Base-by-base conservation (phyloP, 768 basidiomycete species). In the Suillus tomentosus region DNA sequence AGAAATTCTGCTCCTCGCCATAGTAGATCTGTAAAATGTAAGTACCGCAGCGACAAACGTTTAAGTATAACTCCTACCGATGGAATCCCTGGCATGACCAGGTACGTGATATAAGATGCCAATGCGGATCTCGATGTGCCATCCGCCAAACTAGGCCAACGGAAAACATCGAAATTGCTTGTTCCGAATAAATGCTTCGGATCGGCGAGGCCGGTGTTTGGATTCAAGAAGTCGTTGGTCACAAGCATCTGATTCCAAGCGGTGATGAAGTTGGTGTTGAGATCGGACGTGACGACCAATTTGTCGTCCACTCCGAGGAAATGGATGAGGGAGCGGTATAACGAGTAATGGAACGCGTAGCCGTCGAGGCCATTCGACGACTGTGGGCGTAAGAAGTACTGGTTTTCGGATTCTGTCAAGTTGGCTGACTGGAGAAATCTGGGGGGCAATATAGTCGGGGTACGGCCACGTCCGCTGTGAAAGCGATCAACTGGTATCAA, bases 301-400 rank as follows among this genome's bases (percentile, higher is more conserved):
- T 96, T 96, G 70, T 95, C 95, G 72, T 96, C 95, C 94, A 96
- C 95, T 61, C 95, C 95, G 56, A 96, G 83, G 80, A 95, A 94
- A 58, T 95, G 91, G 37, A 88, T 80, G 61, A 96, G 78, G 3
- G 91, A 80, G 64, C 95, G 95, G 73, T 97, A 96, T 62, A 90
- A 89, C 51, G 95, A 96, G 75, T 96, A 97, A 75, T 97, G 95
- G 81, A 96, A 96, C 0, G 95, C 95, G 54, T 88, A 87, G 45
- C 81, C 80, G 70, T 97, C 95, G 57, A 97, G 80, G 27, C 78
- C 89, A 64, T 85, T 86, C 24, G 82, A 71, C 7, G 80, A 79
- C 17, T 82, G 79, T 10, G 87, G 81, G 27, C 95, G 90, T 53
- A 96, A 79, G 79, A 96, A 97, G 75, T 85, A 96, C 74, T 91